A percentile compares a stretch with the other conserved stretches of the same genome.
These are phyloP conservation scores for Penicillium sp. DNA, from an alignment of 2,329 filamentous ascomycete species.

Conservation along the genomic window DNA sequence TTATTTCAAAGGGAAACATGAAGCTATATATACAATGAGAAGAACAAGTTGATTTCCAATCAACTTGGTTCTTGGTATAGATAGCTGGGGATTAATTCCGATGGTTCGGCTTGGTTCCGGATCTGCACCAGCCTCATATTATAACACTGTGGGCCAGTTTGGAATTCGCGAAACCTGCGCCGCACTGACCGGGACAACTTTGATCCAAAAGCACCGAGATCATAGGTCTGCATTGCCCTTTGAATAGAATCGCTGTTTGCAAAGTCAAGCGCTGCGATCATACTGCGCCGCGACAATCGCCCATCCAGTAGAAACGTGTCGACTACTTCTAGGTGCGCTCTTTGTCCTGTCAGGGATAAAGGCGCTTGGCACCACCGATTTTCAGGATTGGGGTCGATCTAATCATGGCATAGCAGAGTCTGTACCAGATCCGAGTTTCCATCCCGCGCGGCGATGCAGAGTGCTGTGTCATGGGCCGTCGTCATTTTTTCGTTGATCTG, in stretches of 20 bases:
- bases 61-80: no score
- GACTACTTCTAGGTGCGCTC: not conserved
- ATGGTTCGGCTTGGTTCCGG: no score
- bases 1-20: no score
- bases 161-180: no score
- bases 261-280: not conserved
- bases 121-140: no score
- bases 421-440: not conserved
- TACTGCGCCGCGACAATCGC: not conserved
- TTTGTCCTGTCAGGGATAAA: not conserved
- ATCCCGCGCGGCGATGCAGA: slow-evolving; percentile 1
- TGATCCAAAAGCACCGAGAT: no score
- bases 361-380: not conserved
- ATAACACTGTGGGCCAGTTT: no score
- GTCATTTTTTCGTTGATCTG: not conserved
- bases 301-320: not conserved
- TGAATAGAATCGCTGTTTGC: not conserved
- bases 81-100: no score
- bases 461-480: not conserved
- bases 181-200: no score
- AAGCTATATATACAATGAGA: no score
- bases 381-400: not conserved
- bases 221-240: no score
- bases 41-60: no score
- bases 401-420: not conserved